These are phyloP conservation scores for Agaricus sinodeliciosus DNA, from an alignment of 768 basidiomycete species.

Conservation along the genomic window DNA sequence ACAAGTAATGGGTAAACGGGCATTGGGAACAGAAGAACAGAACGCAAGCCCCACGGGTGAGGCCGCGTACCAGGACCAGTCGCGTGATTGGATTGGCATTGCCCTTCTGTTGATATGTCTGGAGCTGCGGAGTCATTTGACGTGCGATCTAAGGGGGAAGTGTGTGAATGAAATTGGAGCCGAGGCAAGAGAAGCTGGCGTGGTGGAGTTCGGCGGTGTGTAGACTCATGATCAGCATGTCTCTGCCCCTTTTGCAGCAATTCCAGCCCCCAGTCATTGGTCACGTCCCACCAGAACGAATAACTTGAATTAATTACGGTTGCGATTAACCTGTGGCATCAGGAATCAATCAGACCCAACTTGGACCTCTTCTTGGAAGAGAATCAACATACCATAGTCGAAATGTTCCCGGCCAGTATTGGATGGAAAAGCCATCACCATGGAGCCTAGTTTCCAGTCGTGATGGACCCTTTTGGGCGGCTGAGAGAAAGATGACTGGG, in stretches of 20 bases:
- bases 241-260: conserved; percentile 41
- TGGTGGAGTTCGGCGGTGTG: conserved; percentile 25
- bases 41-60: conserved; percentile 69
- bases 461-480: conserved; percentile 60
- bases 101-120: conserved; percentile 17
- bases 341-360: conserved; percentile 7
- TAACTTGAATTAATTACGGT: conserved; percentile 87
- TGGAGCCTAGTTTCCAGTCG: conserved; percentile 53
- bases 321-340: conserved; percentile 60
- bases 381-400: conserved; percentile 60
- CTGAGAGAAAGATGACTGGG: conserved; percentile 92
- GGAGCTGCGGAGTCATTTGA: conserved; percentile 15
- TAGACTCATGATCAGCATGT: conserved; percentile 20
- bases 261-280: conserved; percentile 94
- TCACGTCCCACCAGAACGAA: conserved; percentile 99
- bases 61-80: conserved; percentile 20
- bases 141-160: conserved; percentile 18
- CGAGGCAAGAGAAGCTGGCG: conserved; percentile 40
- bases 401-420: conserved; percentile 70
- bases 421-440: conserved; percentile 32
- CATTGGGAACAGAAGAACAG: conserved; percentile 71
- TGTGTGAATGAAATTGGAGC: conserved; percentile 29
- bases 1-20: conserved; percentile 80
- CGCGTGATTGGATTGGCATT: conserved; percentile 15
- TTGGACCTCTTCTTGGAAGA: not conserved